Evolutionary conservation across 2,329 filamentous ascomycete genomes (phyloP).

Genomic region (Davidsoniella australis): DNA sequence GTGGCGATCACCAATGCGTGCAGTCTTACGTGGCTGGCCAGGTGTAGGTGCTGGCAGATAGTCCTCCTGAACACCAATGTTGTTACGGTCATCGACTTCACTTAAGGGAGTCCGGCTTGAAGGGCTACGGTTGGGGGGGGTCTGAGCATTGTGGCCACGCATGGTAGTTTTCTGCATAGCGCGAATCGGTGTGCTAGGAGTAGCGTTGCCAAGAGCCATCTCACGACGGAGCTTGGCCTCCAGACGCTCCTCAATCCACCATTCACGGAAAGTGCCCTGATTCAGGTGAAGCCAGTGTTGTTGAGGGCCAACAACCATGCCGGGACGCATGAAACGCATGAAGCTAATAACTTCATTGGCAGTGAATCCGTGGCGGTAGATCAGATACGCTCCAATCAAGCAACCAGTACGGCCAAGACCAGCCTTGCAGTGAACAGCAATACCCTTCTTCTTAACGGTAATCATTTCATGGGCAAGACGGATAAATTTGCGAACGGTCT

Average conservation of each 20-base stretch:
- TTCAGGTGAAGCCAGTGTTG: constrained; percentile 98
- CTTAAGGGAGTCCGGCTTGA: constrained; percentile 74
- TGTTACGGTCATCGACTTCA: constrained; percentile 70
- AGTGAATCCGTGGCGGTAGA: constrained; percentile 93
- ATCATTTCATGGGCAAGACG: constrained; percentile 90
- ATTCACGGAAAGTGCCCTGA: constrained; percentile 92
- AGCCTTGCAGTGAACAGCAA: constrained; percentile 97
- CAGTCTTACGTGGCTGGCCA: constrained; percentile 83
- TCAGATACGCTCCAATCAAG: constrained; percentile 90
- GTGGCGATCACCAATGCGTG: constrained; percentile 52
- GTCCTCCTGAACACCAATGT: constrained; percentile 60
- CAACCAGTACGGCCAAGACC: constrained; percentile 90
- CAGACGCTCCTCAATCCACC: constrained; percentile 85
- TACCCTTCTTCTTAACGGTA: constrained; percentile 73
- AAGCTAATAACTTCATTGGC: constrained; percentile 95
- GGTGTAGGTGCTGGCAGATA: constrained; percentile 90
- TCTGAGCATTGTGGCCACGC: constrained; percentile 55
- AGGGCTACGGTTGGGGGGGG: constrained; percentile 64
- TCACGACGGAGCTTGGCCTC: constrained; percentile 49
- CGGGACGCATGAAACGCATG: constrained; percentile 97
- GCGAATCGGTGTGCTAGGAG: constrained; percentile 43
- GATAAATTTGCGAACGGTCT: constrained; percentile 87
- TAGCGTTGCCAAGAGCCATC: constrained; percentile 30
- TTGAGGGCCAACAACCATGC: constrained; percentile 96
- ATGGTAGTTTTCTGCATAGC: constrained; percentile 42